Conservation (phyloP, 83 land plant species). For the Picea abies region DNA sequence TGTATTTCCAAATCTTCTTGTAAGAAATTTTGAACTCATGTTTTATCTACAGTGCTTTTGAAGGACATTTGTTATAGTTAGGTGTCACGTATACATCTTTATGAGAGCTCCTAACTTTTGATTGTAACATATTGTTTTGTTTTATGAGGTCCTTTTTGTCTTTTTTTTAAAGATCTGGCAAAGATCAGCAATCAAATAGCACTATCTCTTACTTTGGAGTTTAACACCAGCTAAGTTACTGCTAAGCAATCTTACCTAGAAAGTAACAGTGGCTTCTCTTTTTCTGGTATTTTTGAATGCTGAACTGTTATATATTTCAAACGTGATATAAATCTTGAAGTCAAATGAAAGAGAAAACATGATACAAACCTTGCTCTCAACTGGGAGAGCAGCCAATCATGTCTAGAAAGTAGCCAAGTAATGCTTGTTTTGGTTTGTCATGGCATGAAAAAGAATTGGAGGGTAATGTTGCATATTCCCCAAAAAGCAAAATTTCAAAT, state of each 20-base stretch:
- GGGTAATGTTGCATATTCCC: too few species aligned
- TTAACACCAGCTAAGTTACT: too few species aligned
- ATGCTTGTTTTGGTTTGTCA: too few species aligned
- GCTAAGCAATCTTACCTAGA: not conserved
- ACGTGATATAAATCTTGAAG: not conserved
- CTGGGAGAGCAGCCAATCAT: not conserved
- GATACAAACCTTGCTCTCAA: not conserved
- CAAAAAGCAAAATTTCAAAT: too few species aligned
- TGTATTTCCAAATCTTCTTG: not conserved
- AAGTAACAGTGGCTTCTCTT: not conserved
- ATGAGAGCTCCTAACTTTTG: too few species aligned
- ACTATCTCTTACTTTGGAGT: too few species aligned
- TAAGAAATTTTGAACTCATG: not conserved
- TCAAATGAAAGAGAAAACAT: too few species aligned
- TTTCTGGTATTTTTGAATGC: not conserved
- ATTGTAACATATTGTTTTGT: not conserved
- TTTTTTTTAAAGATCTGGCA: not conserved
- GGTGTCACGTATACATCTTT: not conserved
- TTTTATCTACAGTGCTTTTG: not conserved
- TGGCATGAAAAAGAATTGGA: too few species aligned
- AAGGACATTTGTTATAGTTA: not conserved
- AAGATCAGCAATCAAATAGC: not conserved
- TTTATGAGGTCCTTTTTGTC: not conserved
- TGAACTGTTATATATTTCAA: not conserved
- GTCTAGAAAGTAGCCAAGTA: not conserved